Evolutionary conservation across 1,284 basidiomycete species (phyloP), one percentile per base, ranked within the genome.

Genomic region (Rugosomyces carneus): DNA sequence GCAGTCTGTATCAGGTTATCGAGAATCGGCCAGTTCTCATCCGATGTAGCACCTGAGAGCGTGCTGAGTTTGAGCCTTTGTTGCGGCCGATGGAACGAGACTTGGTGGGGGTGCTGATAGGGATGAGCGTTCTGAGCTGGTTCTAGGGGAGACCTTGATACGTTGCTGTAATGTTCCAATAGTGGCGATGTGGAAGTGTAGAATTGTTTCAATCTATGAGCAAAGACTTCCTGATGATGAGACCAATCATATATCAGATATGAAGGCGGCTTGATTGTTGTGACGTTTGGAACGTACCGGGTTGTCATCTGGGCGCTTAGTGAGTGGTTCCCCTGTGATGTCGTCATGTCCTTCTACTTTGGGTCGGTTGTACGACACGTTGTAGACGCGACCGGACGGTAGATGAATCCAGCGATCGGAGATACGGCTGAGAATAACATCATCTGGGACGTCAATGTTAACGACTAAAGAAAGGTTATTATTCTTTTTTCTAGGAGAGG

Each of bases 371-470:
- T 89, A 93, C 11, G 85, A 81, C 59, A 84, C 77, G 65, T 95
- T 96, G 73, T 99, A 99, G 11, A 98, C 87, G 16, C 96, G 78
- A 3, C 96, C 96, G 0, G 90, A 94, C 1, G 91, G 81, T 1
- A 91, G 74, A 64, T 99, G 95, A 3, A 98, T 82, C 91, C 90
- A 98, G 43, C 94, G 86, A 56, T 93, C 90, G 29, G 89, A 83
- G 60, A 98, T 97, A 35, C 95, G 83, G 47, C 81, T 75, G 47
- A 97, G 74, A 61, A 99, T 96, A 44, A 95, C 79, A 36, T 86
- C 73, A 61, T 97, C 93, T 0, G 93, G 83, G 10, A 99, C 93
- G 57, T 94, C 86, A 37, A 99, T 74, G 63, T 96, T 93, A 45
- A 96, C 81, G 40, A 98, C 80, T 49, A 98, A 76, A 53, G 85